These are phyloP conservation scores for Mycosphaerella sp. DNA, from an alignment of 2,329 filamentous ascomycete species.

Conservation along the genomic window DNA sequence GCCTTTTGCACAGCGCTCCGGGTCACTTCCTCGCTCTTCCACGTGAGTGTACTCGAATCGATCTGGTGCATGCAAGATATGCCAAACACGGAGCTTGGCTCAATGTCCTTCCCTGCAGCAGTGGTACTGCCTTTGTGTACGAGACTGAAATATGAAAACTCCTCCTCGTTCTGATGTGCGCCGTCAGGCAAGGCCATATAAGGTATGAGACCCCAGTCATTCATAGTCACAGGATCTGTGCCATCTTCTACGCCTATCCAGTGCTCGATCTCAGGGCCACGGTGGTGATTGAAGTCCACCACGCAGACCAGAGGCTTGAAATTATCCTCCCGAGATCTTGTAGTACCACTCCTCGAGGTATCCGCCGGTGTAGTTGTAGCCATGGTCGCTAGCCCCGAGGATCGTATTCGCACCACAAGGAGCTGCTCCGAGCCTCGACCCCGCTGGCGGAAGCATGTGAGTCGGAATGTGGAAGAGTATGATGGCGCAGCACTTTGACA, in stretches of 20 bases:
- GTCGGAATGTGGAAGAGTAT: background rate
- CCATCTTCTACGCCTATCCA: constrained; percentile 78
- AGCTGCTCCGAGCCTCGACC: background rate
- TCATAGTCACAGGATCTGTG: constrained; percentile 69
- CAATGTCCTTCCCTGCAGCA: constrained; percentile 16
- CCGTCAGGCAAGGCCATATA: constrained; percentile 98
- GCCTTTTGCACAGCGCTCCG: constrained; percentile 96
- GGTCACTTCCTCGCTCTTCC: constrained; percentile 83
- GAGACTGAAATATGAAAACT: constrained; percentile 98
- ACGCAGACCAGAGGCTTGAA: constrained; percentile 47
- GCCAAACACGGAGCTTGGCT: constrained; percentile 64
- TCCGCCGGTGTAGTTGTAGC: constrained; percentile 1
- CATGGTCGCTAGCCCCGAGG: background rate
- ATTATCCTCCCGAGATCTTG: constrained; percentile 1
- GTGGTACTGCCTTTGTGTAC: constrained; percentile 40
- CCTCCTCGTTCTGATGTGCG: constrained; percentile 87
- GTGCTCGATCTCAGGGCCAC: constrained; percentile 83
- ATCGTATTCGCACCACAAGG: background rate
- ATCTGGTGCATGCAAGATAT: constrained; percentile 93
- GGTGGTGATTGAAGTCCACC: constrained; percentile 50
- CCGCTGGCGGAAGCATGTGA: constrained; percentile 1
- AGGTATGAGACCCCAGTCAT: constrained; percentile 84
- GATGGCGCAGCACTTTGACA: too few relatives aligned
- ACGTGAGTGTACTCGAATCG: constrained; percentile 67
- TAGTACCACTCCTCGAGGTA: background rate